Percentiles rank a stretch among this genome's conserved stretches.
These are phyloP conservation scores for Podila horticola DNA, from an alignment of 192 early-diverging fungal species.

Conservation along the genomic window DNA sequence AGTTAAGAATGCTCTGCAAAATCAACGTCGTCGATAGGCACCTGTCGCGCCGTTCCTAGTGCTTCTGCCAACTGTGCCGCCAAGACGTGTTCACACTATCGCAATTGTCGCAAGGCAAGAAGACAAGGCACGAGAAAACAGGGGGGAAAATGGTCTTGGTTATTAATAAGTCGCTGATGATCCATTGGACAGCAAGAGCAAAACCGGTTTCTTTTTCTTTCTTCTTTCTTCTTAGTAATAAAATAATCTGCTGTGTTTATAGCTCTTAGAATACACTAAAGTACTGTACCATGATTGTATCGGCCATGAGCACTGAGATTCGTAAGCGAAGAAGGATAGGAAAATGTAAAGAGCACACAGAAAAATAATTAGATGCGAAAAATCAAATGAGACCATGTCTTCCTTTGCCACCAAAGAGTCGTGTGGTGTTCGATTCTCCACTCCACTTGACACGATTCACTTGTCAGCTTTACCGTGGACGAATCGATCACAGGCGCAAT, in stretches of 20 bases:
- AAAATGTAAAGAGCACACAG: too few species aligned
- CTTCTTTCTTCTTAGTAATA: too few species aligned
- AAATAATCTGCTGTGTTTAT: too few species aligned
- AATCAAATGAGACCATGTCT: not conserved
- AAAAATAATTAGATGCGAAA: not conserved
- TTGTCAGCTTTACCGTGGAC: slow-evolving; percentile 23
- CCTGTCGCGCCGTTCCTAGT: slow-evolving; percentile 10
- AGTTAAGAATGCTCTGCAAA: slow-evolving; percentile 25
- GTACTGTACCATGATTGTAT: slow-evolving; percentile 21
- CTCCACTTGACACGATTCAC: not conserved
- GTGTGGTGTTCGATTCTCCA: not conserved
- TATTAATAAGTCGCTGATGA: not conserved
- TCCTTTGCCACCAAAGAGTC: slow-evolving; percentile 1
- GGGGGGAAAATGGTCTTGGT: not conserved
- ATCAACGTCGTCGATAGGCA: slow-evolving; percentile 9
- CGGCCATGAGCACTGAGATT: slow-evolving; percentile 24
- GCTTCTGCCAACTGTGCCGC: slow-evolving; percentile 25
- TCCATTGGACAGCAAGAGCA: not conserved
- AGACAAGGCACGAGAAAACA: not conserved
- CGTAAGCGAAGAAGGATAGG: too few species aligned
- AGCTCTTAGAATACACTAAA: too few species aligned
- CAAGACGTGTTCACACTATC: slow-evolving; percentile 41
- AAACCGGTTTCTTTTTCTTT: too few species aligned
- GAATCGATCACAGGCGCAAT: slow-evolving; percentile 33
- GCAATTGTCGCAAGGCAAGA: too few species aligned